Conservation (phyloP, 2,329 filamentous ascomycete species). For the Penicillium sp. region DNA sequence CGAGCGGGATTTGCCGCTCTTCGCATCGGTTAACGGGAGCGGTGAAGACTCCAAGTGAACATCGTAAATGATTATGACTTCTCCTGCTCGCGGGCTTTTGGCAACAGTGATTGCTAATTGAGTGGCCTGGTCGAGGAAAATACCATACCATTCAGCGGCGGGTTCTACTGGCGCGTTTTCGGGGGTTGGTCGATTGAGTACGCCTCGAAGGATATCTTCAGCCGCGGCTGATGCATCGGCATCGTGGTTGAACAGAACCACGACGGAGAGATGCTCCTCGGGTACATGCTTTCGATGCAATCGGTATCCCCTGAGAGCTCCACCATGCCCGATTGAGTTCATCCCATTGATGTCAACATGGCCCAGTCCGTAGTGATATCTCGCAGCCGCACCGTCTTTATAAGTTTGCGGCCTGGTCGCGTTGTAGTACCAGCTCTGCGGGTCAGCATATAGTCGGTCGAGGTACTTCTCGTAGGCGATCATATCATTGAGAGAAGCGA, state of each 20-base stretch:
- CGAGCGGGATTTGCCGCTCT: conserved; percentile 22
- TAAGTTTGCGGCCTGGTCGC: conserved; percentile 36
- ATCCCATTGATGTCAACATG: conserved; percentile 33
- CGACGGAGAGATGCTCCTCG: conserved; percentile 41
- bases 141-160: conserved; percentile 37
- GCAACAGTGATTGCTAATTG: conserved; percentile 38
- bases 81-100: conserved; percentile 30
- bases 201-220: conserved; percentile 37
- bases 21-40: conserved; percentile 24
- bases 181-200: conserved; percentile 31
- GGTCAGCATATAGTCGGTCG: conserved; percentile 37
- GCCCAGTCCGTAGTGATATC: conserved; percentile 46
- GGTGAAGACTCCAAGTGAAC: conserved; percentile 28
- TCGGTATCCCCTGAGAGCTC: conserved; percentile 49
- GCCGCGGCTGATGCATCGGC: conserved; percentile 32
- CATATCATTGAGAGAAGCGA: conserved; percentile 52
- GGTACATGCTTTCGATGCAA: conserved; percentile 43
- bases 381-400: conserved; percentile 40
- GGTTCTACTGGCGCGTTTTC: conserved; percentile 14
- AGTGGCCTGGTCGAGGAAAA: conserved; percentile 46
- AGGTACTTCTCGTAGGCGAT: conserved; percentile 51
- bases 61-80: conserved; percentile 38
- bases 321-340: conserved; percentile 44
- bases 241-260: conserved; percentile 50
- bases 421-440: conserved; percentile 41